Evolutionary conservation across 345 rosid species (phyloP).

Genomic region (Populus alba): DNA sequence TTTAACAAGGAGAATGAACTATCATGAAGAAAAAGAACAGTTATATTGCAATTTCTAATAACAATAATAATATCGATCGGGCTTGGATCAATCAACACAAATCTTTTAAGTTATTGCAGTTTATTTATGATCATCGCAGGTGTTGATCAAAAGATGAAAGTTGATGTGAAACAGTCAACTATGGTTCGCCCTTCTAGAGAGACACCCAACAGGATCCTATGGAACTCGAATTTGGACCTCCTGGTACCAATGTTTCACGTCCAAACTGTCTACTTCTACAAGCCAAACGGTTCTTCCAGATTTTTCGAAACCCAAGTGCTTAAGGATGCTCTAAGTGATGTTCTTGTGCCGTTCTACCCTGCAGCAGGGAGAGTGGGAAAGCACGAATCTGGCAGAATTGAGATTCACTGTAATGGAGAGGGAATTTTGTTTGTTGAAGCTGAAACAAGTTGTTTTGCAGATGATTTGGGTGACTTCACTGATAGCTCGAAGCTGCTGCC

Average conservation of each 20-base stretch:
- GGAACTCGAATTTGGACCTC: constrained; percentile 30
- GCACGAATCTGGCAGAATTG: constrained; percentile 25
- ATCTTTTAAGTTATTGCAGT: too few species aligned
- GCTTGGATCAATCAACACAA: too few species aligned
- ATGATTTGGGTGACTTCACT: constrained; percentile 25
- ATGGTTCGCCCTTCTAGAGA: constrained; percentile 23
- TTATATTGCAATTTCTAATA: too few species aligned
- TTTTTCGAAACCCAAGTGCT: constrained; percentile 18
- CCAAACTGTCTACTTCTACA: constrained; percentile 16
- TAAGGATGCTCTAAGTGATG: constrained; percentile 23
- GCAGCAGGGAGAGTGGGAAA: constrained; percentile 32
- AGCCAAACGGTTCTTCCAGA: constrained; percentile 8
- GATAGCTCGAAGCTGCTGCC: constrained; percentile 4
- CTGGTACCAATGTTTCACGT: not conserved
- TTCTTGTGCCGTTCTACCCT: constrained; percentile 36
- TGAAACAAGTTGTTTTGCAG: constrained; percentile 13
- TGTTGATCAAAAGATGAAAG: not conserved
- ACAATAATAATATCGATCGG: too few species aligned
- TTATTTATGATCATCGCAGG: too few species aligned
- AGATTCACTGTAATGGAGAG: constrained; percentile 32
- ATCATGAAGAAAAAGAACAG: too few species aligned
- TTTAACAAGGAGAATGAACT: too few species aligned
- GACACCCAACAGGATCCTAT: constrained; percentile 9
- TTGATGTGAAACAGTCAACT: constrained; percentile 5
- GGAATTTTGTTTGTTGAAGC: constrained; percentile 36